Base-by-base conservation (phyloP, 2,329 filamentous ascomycete species). In the Fusarium sp. region DNA sequence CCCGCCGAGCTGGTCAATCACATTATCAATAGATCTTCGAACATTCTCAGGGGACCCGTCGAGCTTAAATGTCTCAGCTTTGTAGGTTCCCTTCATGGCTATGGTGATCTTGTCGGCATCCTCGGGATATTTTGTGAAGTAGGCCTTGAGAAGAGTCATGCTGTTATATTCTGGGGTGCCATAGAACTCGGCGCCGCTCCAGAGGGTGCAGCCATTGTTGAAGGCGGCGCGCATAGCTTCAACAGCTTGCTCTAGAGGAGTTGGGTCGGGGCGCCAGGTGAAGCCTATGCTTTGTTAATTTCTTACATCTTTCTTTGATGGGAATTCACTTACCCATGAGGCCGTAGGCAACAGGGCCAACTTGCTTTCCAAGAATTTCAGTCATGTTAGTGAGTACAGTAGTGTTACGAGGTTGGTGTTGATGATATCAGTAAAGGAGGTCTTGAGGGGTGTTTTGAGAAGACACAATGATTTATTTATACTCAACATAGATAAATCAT, bases 151-250 rank as follows among this genome's bases (percentile, higher is more conserved):
- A 12, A 92, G 79, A 32, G 86, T 84, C 73, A 90, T 88, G 74
- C 78, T 81, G 80, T 91, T 90, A 73, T 83, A 83, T 22, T 87
- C 82, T 2, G 85, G 84, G 0, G 82, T 80, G 41, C 90, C 90
- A 79, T 92, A 92, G 75, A 91, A 86, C 74, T 91, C 88, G 67
- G 84, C 89, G 40, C 83, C 88, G 72, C 90, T 91, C 88, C 89
- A 91, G 58, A 85, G 81, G 65, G 79, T 84, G 73, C 79, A 80
- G 58, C 84, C 82, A 13, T 76, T 76, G 25, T 78, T 69, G 15
- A 90, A 76, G 8, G 88, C 81, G 20, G 85, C 82, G 70, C 85
- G 85, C 78, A 92, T 82, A 13, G 87, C 85, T 45, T 84, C 84
- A 66, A 90, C 84, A 40, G 84, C 81, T 65, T 86, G 79, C 34